Conservation (phyloP, 768 basidiomycete species). For the Antrodiella citrinella region DNA sequence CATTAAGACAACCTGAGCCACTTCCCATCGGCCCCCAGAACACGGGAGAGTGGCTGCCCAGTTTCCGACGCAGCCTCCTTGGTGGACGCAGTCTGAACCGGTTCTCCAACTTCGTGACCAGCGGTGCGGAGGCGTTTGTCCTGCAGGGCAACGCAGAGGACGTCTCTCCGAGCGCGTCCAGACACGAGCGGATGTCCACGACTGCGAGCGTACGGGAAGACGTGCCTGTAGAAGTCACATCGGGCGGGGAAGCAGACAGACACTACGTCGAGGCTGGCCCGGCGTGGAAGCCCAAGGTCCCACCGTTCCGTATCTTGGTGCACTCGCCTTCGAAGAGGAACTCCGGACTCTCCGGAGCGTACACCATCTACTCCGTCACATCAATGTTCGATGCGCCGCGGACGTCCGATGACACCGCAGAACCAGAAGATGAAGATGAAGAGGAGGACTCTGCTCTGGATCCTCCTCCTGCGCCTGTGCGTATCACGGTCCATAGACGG, state of each 20-base stretch:
- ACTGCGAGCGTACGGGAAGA: slow-evolving; percentile 28
- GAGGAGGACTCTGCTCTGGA: slow-evolving; percentile 17
- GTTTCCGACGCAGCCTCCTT: slow-evolving; percentile 62
- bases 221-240: slow-evolving; percentile 5
- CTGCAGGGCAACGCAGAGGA: slow-evolving; percentile 51
- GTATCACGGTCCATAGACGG: slow-evolving; percentile 71
- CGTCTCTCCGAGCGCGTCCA: slow-evolving; percentile 19
- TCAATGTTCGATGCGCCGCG: slow-evolving; percentile 48
- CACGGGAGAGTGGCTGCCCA: slow-evolving; percentile 74
- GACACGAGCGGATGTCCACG: slow-evolving; percentile 25
- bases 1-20: slow-evolving; percentile 16
- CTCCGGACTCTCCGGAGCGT: slow-evolving; percentile 59
- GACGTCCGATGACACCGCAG: slow-evolving; percentile 4
- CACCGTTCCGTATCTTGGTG: slow-evolving; percentile 64
- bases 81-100: slow-evolving; percentile 75
- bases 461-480: slow-evolving; percentile 29
- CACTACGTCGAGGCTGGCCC: slow-evolving; percentile 69
- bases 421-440: slow-evolving; percentile 12
- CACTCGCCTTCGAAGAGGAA: slow-evolving; percentile 76
- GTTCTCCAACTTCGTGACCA: slow-evolving; percentile 83
- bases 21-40: slow-evolving; percentile 50
- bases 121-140: slow-evolving; percentile 78
- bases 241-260: slow-evolving; percentile 43
- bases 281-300: slow-evolving; percentile 66
- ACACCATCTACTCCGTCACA: slow-evolving; percentile 69